These are phyloP conservation scores for Ogataea siamensis DNA, from an alignment of 805 yeast species.

Conservation along the genomic window DNA sequence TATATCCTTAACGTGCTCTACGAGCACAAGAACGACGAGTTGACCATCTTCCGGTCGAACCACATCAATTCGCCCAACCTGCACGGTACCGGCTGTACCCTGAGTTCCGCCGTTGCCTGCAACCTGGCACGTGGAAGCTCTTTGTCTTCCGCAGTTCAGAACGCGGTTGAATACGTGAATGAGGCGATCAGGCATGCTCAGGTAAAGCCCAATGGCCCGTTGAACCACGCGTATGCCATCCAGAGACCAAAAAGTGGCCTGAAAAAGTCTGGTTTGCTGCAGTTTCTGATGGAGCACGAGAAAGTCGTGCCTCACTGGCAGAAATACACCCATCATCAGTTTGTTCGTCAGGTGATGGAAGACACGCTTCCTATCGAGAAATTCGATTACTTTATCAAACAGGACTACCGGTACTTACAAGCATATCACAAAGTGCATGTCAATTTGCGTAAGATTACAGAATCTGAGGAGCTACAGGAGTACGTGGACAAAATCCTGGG, in stretches of 20 bases:
- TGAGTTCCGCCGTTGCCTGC: constrained; percentile 78
- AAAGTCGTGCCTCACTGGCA: constrained; percentile 55
- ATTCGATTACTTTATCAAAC: constrained; percentile 47
- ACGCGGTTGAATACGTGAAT: constrained; percentile 65
- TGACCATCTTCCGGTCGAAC: constrained; percentile 46
- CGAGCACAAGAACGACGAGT: constrained; percentile 32
- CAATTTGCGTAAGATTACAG: constrained; percentile 61
- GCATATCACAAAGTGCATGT: constrained; percentile 68
- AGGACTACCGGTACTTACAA: constrained; percentile 69
- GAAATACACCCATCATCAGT: constrained; percentile 57
- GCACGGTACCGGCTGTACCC: constrained; percentile 92
- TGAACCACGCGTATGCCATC: constrained; percentile 58
- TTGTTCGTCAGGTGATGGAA: constrained; percentile 52
- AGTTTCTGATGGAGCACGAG: constrained; percentile 56
- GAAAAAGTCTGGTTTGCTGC: constrained; percentile 27
- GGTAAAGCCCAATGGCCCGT: constrained; percentile 56
- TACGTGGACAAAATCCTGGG: constrained; percentile 50
- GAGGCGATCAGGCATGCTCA: constrained; percentile 53
- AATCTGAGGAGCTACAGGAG: constrained; percentile 48
- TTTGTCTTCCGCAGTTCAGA: constrained; percentile 48
- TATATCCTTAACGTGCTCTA: constrained; percentile 28
- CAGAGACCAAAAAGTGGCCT: constrained; percentile 2
- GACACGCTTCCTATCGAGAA: constrained; percentile 47
- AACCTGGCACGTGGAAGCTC: constrained; percentile 57
- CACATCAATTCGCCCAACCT: constrained; percentile 51